These are phyloP conservation scores for Phytophthora aleatoria DNA, from an alignment of 352 stramenopile species.

Conservation along the genomic window DNA sequence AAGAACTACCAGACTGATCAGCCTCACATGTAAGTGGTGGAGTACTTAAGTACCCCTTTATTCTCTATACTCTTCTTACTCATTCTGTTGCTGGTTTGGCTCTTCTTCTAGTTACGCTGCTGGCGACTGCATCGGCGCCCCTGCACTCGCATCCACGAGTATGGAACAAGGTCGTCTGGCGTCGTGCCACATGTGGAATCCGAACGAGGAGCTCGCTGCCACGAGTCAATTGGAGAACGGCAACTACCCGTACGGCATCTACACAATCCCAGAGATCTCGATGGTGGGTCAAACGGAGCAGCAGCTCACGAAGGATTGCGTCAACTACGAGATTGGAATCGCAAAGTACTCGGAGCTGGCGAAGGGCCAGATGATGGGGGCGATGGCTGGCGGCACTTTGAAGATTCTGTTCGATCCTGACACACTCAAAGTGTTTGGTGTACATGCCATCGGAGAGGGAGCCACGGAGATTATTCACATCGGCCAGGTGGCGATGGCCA, in stretches of 20 bases:
- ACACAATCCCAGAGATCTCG: constrained; percentile 91
- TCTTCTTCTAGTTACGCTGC: constrained; percentile 66
- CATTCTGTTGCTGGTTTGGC: neutral
- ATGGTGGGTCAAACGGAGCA: constrained; percentile 92
- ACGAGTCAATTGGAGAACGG: constrained; percentile 77
- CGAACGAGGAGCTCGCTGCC: constrained; percentile 47
- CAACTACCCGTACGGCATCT: constrained; percentile 92
- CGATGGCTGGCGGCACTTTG: constrained; percentile 78
- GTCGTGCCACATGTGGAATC: constrained; percentile 87
- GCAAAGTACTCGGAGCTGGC: constrained; percentile 89
- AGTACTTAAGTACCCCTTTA: neutral
- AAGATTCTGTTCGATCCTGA: constrained; percentile 90
- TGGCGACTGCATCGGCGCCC: constrained; percentile 90
- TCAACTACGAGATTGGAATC: constrained; percentile 89
- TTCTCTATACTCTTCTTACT: constrained; percentile 1
- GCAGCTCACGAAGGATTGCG: constrained; percentile 75
- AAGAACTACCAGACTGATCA: constrained; percentile 88
- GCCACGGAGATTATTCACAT: constrained; percentile 94
- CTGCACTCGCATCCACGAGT: constrained; percentile 86
- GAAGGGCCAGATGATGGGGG: constrained; percentile 90
- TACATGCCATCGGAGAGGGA: constrained; percentile 89
- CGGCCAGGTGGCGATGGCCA: constrained; percentile 89
- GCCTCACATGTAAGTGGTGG: constrained; percentile 66
- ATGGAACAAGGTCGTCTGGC: constrained; percentile 90
- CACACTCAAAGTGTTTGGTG: constrained; percentile 81